phyloP scores from a whole-genome alignment of 345 rosid genomes.

The Euphorbia peplus region DNA sequence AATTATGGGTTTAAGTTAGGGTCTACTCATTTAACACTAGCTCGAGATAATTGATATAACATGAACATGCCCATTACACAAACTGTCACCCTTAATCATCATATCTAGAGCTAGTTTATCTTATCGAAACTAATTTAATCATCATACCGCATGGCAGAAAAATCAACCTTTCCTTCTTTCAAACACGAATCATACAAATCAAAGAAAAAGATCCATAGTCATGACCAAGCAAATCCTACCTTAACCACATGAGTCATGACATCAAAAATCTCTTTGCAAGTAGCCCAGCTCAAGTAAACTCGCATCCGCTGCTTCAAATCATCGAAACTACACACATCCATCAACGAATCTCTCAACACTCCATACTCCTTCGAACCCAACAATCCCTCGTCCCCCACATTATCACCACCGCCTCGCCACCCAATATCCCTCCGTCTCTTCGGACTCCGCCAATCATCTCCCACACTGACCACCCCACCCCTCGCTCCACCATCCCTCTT shows the following conservation, averaged over 20 bases:
- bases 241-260: conserved; percentile 62
- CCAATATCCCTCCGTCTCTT: conserved; percentile 49
- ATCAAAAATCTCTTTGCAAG: conserved; percentile 67
- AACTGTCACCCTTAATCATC: too few species aligned
- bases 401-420: conserved; percentile 42
- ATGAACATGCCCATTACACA: too few species aligned
- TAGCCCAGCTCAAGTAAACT: conserved; percentile 50
- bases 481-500: conserved; percentile 54
- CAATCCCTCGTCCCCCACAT: conserved; percentile 27
- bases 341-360: conserved; percentile 49
- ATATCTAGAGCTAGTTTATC: not conserved
- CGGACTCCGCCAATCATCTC: conserved; percentile 55
- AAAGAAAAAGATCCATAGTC: too few species aligned
- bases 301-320: conserved; percentile 76
- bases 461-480: conserved; percentile 35
- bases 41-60: too few species aligned
- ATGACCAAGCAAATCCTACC: too few species aligned
- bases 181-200: not conserved
- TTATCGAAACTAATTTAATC: not conserved
- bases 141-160: not conserved
- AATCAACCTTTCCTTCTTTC: not conserved
- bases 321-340: conserved; percentile 83
- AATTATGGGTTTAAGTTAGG: too few species aligned
- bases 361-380: conserved; percentile 34
- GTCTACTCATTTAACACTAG: too few species aligned